A percentile compares a stretch with the other conserved stretches of the same genome.
These are phyloP conservation scores for Seiridium cupressi DNA, from an alignment of 2,329 filamentous ascomycete species.

Conservation along the genomic window DNA sequence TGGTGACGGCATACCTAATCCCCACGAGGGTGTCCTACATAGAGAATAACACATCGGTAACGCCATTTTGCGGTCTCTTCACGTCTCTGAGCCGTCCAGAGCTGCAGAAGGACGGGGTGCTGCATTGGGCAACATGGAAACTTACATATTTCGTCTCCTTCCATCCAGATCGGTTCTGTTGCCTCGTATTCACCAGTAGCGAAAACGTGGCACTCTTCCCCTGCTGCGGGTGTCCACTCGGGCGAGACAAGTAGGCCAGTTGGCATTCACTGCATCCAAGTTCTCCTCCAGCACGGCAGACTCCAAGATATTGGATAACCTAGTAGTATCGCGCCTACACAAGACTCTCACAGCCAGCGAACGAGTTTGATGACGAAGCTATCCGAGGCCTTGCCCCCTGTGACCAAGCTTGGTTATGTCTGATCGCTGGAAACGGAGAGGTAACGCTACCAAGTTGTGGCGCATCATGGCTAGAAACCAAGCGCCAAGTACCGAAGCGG, in stretches of 20 bases:
- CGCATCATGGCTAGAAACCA: not conserved
- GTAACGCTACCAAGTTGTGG: not conserved
- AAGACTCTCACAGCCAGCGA: not conserved
- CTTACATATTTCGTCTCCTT: not conserved
- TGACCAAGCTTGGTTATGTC: not conserved
- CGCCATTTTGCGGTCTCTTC: not conserved
- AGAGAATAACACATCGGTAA: too few species aligned
- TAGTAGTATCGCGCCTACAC: not conserved
- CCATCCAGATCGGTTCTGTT: not conserved
- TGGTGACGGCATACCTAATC: too few species aligned
- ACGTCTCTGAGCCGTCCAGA: slow-evolving; percentile 2
- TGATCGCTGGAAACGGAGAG: not conserved
- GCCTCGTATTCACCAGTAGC: not conserved
- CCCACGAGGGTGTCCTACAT: too few species aligned
- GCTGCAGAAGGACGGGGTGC: slow-evolving; percentile 3
- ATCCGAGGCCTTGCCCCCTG: too few species aligned
- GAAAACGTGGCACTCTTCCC: not conserved
- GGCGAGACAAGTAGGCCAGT: not conserved
- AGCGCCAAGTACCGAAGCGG: not conserved
- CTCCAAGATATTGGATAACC: not conserved
- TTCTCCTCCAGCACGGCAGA: not conserved
- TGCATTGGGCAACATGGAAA: slow-evolving; percentile 10
- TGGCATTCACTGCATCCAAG: not conserved
- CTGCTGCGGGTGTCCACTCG: not conserved
- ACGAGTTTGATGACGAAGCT: too few species aligned